Conservation (phyloP, 306 rosid species). For the Gastrolobium bilobum region DNA sequence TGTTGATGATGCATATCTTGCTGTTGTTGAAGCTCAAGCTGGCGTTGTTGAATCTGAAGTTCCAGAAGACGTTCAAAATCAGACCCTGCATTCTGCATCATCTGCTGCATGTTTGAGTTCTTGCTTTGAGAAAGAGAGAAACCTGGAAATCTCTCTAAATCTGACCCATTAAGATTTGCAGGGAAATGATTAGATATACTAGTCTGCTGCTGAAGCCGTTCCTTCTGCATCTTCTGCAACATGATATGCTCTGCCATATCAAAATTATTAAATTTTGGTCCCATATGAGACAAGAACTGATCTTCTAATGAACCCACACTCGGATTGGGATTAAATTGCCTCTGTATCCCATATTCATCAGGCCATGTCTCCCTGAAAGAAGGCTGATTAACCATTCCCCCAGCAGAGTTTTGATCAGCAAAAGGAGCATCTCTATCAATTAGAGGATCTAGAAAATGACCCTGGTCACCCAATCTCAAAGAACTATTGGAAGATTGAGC, state of each 20-base stretch:
- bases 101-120: conserved; percentile 57
- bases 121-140: conserved; percentile 55
- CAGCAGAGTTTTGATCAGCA: conserved; percentile 54
- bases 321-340: conserved; percentile 52
- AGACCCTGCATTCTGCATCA: conserved; percentile 60
- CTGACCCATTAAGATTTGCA: conserved; percentile 54
- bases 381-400: conserved; percentile 58
- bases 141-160: conserved; percentile 61
- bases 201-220: conserved; percentile 63
- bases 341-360: conserved; percentile 53
- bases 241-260: conserved; percentile 59
- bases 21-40: conserved; percentile 68
- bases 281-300: conserved; percentile 55
- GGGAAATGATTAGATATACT: conserved; percentile 53
- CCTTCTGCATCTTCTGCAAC: conserved; percentile 60
- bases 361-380: conserved; percentile 60
- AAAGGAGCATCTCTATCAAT: conserved; percentile 54
- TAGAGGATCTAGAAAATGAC: conserved; percentile 61
- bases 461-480: conserved; percentile 62
- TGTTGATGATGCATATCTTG: conserved; percentile 71
- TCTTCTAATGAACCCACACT: conserved; percentile 61
- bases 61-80: conserved; percentile 65
- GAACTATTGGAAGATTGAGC: conserved; percentile 66
- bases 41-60: conserved; percentile 58
- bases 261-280: conserved; percentile 51